These are phyloP conservation scores for Saururus chinensis DNA, from an alignment of 164 flowering plant genomes.

Conservation along the genomic window DNA sequence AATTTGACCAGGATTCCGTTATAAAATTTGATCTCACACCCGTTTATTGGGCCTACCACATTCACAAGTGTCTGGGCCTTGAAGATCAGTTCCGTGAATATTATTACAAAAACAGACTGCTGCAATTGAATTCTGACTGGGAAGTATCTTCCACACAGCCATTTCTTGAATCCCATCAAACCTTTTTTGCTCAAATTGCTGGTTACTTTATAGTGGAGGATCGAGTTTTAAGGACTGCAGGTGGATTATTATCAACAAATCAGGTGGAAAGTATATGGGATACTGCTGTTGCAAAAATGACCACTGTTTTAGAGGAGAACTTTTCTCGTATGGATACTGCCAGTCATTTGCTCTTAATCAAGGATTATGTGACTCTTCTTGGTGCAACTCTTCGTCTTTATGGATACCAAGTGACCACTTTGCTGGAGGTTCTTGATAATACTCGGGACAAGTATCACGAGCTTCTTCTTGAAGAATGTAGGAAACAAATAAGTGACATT, in stretches of 20 bases:
- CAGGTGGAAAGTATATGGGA: constrained; percentile 86
- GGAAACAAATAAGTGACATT: constrained; percentile 45
- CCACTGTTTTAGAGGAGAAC: constrained; percentile 53
- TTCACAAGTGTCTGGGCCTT: constrained; percentile 67
- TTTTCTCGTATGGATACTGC: constrained; percentile 68
- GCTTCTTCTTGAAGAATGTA: constrained; percentile 74
- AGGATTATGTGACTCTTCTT: constrained; percentile 81
- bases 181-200: constrained; percentile 64
- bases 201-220: constrained; percentile 91
- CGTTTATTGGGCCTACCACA: constrained; percentile 76
- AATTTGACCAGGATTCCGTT: constrained; percentile 54
- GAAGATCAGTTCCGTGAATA: constrained; percentile 71
- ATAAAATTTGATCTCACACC: constrained; percentile 78
- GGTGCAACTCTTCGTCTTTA: constrained; percentile 61
- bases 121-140: constrained; percentile 80
- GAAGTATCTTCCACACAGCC: constrained; percentile 64
- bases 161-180: constrained; percentile 75
- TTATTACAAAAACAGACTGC: constrained; percentile 59
- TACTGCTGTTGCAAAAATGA: constrained; percentile 60
- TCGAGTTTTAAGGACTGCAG: constrained; percentile 71
- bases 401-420: constrained; percentile 67
- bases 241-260: constrained; percentile 43
- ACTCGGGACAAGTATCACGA: constrained; percentile 70
- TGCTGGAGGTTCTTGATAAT: constrained; percentile 58
- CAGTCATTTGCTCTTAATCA: constrained; percentile 70